Base-by-base conservation (phyloP, 352 stramenopile genomes). In the Pythium folliculosum region DNA sequence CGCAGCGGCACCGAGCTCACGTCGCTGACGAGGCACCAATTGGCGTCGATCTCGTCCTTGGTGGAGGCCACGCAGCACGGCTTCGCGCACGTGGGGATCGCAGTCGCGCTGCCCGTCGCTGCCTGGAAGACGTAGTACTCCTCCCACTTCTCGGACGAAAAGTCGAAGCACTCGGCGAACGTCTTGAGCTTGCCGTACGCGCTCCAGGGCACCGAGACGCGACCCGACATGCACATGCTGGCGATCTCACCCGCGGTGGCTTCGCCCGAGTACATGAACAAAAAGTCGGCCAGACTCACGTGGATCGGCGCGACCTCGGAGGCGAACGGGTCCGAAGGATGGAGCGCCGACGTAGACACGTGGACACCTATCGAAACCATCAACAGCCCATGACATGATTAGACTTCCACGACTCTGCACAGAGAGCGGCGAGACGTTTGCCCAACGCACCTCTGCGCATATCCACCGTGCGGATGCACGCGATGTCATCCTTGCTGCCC, bases 241-340 rank as follows among this genome's bases (percentile, higher is more conserved):
- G 86, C 86, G 47, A 95, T 95, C 68, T 95, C 86, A 21, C 78
- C 77, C 0, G 86, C 81, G 0, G 81, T 90, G 5, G 85, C 82
- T 30, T 93, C 81, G 48, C 86, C 86, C 38, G 84, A 92, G 75
- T 95, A 95, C 86, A 95, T 95, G 77, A 88, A 92, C 49, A 95
- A 69, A 55, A 95, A 95, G 56, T 95, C 86, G 2, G 80, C 79
- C 1, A 95, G 72, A 62, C 80, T 92, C 51, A 95, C 79, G 64
- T 85, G 72, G 45, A 95, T 83, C 5, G 88, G 77, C 13, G 82
- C 84, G n/a, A 83, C 79, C n/a, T 91, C 79, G 1, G 73, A 71
- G 25, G 82, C 55, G 45, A 89, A 90, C 44, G 81, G 74, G 62
- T 90, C 80, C 40, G 77, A 70, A 7, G 70, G 69, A 22, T 77